Conservation (phyloP, 2,329 filamentous ascomycete species). For the Chrysosporium keratinophilum region DNA sequence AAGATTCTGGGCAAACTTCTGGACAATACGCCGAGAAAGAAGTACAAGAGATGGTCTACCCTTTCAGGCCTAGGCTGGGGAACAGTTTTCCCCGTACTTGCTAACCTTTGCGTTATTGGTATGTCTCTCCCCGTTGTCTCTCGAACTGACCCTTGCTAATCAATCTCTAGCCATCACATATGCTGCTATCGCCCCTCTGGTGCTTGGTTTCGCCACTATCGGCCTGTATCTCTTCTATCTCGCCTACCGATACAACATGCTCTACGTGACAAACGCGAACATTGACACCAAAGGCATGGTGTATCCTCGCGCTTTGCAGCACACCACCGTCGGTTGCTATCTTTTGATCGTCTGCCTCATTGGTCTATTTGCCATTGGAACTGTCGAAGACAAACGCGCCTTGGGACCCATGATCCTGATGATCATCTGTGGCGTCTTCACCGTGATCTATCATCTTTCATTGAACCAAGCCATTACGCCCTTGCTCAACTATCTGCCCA, state of each 20-base stretch:
- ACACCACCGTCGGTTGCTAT: constrained; percentile 75
- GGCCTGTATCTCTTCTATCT: constrained; percentile 75
- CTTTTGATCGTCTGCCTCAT: constrained; percentile 72
- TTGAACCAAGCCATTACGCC: constrained; percentile 65
- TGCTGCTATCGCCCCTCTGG: constrained; percentile 72
- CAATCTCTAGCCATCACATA: constrained; percentile 60
- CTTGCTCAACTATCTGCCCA: constrained; percentile 67
- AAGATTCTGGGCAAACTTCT: constrained; percentile 64
- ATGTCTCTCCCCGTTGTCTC: neutral
- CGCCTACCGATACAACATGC: constrained; percentile 80
- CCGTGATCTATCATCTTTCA: constrained; percentile 60
- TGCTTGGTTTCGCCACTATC: constrained; percentile 69
- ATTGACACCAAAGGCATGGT: constrained; percentile 82
- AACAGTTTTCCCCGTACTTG: constrained; percentile 61
- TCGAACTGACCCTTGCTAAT: constrained; percentile 7
- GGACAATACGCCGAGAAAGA: constrained; percentile 65
- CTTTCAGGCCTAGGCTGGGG: constrained; percentile 72
- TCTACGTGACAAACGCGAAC: constrained; percentile 71
- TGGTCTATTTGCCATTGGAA: constrained; percentile 66
- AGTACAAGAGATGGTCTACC: constrained; percentile 66
- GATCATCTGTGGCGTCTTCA: constrained; percentile 65
- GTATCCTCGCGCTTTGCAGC: constrained; percentile 78
- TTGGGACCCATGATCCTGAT: constrained; percentile 64
- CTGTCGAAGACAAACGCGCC: constrained; percentile 50
- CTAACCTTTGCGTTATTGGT: neutral